Base-by-base conservation (phyloP, 2,329 filamentous ascomycete genomes). In the Beauveria sp. region DNA sequence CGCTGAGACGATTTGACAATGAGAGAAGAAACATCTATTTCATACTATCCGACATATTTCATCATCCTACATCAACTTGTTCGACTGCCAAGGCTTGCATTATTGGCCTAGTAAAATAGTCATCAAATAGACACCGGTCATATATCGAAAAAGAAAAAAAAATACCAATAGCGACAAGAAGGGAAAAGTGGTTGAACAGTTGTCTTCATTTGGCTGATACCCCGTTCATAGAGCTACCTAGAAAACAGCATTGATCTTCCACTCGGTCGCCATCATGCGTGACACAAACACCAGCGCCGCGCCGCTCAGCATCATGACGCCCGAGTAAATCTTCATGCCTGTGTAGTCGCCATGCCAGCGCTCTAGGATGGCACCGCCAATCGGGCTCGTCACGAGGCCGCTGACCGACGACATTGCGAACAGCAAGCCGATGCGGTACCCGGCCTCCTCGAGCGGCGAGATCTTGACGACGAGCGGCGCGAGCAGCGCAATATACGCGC, bases 391-490 rank as follows among this genome's bases (percentile, higher is more conserved):
- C 4, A 79, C 77, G 45, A 86, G 70, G 6, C 79, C 82, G 0
- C 78, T 80, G 34, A 86, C 70, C 10, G 78, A 77, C 40, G 80
- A 73, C 28, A 81, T 70, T 10, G 78, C 77, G 68, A 84, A 85
- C n/a, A 66, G 62, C 9, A 70, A 64, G 4, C 69, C 69, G 42
- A 65, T 68, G 16, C 84, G 76, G 18, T 81, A 77, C 0, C 84
- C 85, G 5, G 86, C 79, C 56, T 65, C 63, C 2, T 75, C 71
- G 57, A 83, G 74, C 45, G 82, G 80, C 0, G 79, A 82, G 62
- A 87, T 82, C 64, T 87, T 81, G 1, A 72, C 73, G 5, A 77
- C 67, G 1, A 79, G 70, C 1, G 75, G 71, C 8, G 71, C 70
- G 12, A 74, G 68, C 4, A 79, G 67, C 10, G 74, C 73, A 18